phyloP scores from a whole-genome alignment of 2,329 filamentous ascomycete species.

The Eutypella sp. region DNA sequence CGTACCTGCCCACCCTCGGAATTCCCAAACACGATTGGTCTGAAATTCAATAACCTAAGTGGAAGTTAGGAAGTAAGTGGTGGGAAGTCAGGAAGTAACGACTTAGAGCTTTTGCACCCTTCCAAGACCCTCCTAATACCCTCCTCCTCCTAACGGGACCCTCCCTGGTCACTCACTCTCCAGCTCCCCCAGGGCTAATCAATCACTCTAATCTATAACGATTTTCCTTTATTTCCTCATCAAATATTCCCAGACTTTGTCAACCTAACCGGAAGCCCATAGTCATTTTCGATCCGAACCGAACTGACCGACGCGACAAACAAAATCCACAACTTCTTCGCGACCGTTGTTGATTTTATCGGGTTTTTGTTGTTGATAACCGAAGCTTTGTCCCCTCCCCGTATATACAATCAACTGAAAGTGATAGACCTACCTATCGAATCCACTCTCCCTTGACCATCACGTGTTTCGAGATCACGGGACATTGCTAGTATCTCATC shows the following conservation, averaged over 20 bases:
- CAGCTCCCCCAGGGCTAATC: too few species aligned
- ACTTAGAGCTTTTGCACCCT: too few species aligned
- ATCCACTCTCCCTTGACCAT: constrained; percentile 1
- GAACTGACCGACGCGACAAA: background rate
- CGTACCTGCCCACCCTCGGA: too few species aligned
- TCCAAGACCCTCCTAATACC: too few species aligned
- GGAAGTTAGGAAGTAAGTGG: too few species aligned
- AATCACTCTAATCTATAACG: too few species aligned
- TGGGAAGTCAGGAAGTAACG: too few species aligned
- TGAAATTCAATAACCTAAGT: background rate
- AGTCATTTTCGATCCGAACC: background rate
- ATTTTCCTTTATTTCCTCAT: background rate
- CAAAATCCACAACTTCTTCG: background rate
- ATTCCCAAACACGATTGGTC: background rate
- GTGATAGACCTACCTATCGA: constrained; percentile 1
- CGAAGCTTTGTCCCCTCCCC: constrained; percentile 1
- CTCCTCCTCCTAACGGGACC: too few species aligned
- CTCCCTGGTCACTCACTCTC: too few species aligned
- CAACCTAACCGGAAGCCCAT: background rate
- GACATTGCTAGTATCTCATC: background rate
- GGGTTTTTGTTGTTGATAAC: too few species aligned
- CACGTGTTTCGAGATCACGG: constrained; percentile 1
- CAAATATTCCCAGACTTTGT: background rate
- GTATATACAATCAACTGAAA: background rate
- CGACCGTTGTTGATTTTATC: background rate